Evolutionary conservation across 805 yeast genomes (phyloP), one percentile per base, ranked within the genome.

Genomic region (Schwanniomyces sp.): DNA sequence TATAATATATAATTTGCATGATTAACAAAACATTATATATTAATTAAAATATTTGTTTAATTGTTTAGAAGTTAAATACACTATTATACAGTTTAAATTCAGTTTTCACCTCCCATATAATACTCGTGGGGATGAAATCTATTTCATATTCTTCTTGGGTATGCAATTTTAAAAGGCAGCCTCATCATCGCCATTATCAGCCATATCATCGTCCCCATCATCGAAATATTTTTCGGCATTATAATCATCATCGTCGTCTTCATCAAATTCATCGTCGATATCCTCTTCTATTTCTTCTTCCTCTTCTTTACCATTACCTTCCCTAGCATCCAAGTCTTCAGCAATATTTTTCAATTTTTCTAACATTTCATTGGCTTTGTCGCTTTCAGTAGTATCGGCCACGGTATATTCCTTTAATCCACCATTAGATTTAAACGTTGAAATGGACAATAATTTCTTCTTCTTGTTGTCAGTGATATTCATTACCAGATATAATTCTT

Each of bases 141-240:
- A 12, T 3, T 12, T n/a, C 3, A 2, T 30, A 30, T 32, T 14
- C 32, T 5, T 34, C 24, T 34, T 21, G n/a, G 11, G n/a, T 32
- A 12, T 32, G 7, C 21, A 36, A 32, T 17, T 26, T 60, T 66
- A 85, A 53, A 84, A 85, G 10, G 87, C 89, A 4, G 89, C 90
- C 62, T 85, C 89, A 46, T 78, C 85, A 46, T 79, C 86, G n/a
- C 78, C 88, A 29, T 71, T 84, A 43, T 76, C 85, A 34, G 75
- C 84, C 17, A 74, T 81, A 34, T 78, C 82, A 37, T 64, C 73
- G 44, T 85, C 88, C 39, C 85, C 86, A 53, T 79, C 85, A 59
- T 86, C 91, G 58, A 86, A 86, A 66, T 86, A 86, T 64, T 81
- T 82, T 56, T 86, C 92, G 7, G 92, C 92, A 57, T 86, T 86